Evolutionary conservation across 495 filamentous ascomycete genomes (phyloP), one percentile per base, ranked within the genome.

Genomic region (Podospora appendiculata): DNA sequence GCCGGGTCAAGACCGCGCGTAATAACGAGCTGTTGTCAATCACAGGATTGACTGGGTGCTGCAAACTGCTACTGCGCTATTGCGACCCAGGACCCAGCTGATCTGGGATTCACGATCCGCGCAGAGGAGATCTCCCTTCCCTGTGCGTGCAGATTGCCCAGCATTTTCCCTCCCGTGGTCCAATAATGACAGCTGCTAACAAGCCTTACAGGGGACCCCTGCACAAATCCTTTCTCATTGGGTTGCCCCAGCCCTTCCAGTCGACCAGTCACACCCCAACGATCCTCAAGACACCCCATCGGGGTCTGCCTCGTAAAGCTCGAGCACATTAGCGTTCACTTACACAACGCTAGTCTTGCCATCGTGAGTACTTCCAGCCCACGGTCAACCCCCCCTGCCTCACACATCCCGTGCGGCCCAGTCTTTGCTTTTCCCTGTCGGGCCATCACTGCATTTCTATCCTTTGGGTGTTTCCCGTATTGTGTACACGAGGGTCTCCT

Each of bases 61-160:
- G 51, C 47, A 2, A 25, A 55, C 53, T 53, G 52, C 56, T 55
- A 55, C 25, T 25, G 25, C 25, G 25, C 25, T 25, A 25, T 25
- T 25, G 25, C 25, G 25, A 25, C 25, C 25, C 25, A 25, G 25
- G 25, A 25, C 53, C 47, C 59, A 61, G 63, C 60, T 66, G 62
- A 63, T 65, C 62, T 58, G 58, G 58, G 59, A 50, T 57, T 48
- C 53, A 50, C 53, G 62, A 62, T 61, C 48, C 56, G 50, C 61
- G 50, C 48, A 52, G 19, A 48, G 57, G 50, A 61, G 62, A 65
- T 64, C 62, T 58, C 58, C 48, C 16, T 39, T 42, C 49, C 55
- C 56, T 56, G 60, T 52, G 41, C 46, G 48, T 61, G 50, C 53
- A 47, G 50, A 45, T 48, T 46, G 50, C 45, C 46, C 53, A 49